Evolutionary conservation across 2,329 filamentous ascomycete genomes (phyloP).

Genomic region (Neofusicoccum sp.): DNA sequence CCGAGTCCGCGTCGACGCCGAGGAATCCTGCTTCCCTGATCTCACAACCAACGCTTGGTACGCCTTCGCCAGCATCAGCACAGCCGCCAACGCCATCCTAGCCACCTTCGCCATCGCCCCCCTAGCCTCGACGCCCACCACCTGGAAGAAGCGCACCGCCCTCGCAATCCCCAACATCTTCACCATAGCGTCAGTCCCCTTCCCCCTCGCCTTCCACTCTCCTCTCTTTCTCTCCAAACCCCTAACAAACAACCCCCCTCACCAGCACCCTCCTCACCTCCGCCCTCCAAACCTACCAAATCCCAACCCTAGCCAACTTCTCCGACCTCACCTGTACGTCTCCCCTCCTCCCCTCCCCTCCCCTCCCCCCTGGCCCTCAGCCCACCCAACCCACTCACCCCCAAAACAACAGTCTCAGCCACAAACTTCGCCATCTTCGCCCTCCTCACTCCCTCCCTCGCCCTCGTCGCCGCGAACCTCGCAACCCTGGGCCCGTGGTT

Average conservation of each 20-base stretch:
- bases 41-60: background rate
- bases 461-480: conserved; percentile 1
- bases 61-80: background rate
- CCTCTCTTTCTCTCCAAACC: background rate
- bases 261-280: background rate
- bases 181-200: background rate
- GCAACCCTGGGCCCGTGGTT: conserved; percentile 1
- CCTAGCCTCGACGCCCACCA: background rate
- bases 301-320: background rate
- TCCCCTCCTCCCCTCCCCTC: background rate
- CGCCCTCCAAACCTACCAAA: background rate
- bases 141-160: background rate
- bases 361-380: too few relatives aligned
- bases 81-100: background rate
- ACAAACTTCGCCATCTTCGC: background rate
- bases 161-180: background rate
- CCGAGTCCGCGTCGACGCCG: background rate
- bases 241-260: too few relatives aligned
- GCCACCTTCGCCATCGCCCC: background rate
- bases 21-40: background rate
- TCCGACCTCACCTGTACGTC: conserved; percentile 6
- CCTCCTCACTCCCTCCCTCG: background rate
- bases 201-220: background rate
- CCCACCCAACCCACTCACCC: background rate
- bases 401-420: background rate